These are phyloP conservation scores for Litchi chinensis DNA, from an alignment of 345 rosid species.

Conservation along the genomic window DNA sequence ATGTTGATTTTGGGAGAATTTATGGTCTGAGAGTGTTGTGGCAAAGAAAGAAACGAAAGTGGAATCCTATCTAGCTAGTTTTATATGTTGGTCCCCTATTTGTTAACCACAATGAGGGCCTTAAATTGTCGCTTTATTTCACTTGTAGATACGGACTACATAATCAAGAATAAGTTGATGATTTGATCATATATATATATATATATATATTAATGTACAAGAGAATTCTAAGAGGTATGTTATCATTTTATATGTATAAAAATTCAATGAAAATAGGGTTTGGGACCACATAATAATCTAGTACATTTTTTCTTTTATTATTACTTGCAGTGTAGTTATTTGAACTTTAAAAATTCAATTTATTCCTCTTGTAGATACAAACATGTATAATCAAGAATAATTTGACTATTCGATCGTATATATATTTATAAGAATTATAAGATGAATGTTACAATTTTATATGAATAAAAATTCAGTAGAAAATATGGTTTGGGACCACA, in stretches of 20 bases:
- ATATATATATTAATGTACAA: background rate
- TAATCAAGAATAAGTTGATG: background rate
- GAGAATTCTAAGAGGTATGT: no score
- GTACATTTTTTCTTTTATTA: no score
- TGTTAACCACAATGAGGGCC: background rate
- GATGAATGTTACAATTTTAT: no score
- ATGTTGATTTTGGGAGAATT: slow-evolving; percentile 8
- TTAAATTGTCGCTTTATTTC: slow-evolving; percentile 30
- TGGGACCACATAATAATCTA: no score
- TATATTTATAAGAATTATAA: no score
- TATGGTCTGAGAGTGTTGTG: slow-evolving; percentile 19
- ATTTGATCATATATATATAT: background rate
- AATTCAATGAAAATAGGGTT: no score
- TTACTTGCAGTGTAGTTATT: no score
- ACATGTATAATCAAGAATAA: slow-evolving; percentile 12
- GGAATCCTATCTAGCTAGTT: background rate
- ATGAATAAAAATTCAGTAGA: no score
- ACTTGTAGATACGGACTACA: slow-evolving; percentile 31
- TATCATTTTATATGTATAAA: no score
- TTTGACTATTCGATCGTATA: background rate
- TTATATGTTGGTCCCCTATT: background rate
- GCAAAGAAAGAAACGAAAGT: slow-evolving; percentile 7
- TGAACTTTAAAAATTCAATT: slow-evolving; percentile 6
- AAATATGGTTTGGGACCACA: no score
- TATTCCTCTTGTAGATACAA: slow-evolving; percentile 36